phyloP scores from a whole-genome alignment of 441 rosid genomes.

The Populus hybrid region DNA sequence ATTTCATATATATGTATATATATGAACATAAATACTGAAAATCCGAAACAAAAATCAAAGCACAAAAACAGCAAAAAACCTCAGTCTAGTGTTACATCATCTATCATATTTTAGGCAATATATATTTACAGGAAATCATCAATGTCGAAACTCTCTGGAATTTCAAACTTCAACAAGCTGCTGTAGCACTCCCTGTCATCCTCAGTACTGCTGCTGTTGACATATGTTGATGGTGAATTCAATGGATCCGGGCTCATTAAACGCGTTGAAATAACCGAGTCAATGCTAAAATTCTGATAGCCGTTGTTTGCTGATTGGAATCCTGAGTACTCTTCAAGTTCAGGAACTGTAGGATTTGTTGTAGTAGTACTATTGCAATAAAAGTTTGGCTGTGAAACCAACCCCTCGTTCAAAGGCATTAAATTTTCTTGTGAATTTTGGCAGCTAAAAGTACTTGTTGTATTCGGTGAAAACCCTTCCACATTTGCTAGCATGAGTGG shows the following conservation, averaged over 20 bases:
- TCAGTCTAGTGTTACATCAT: not conserved
- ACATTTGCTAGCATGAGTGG: constrained; percentile 25
- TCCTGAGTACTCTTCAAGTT: constrained; percentile 24
- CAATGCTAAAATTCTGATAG: constrained; percentile 41
- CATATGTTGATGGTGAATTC: constrained; percentile 46
- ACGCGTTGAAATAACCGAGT: constrained; percentile 53
- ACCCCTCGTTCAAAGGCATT: constrained; percentile 9
- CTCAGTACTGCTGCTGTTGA: constrained; percentile 42
- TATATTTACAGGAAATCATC: constrained; percentile 54
- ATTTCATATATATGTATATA: not conserved
- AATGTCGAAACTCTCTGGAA: constrained; percentile 64
- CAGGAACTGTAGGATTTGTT: constrained; percentile 20
- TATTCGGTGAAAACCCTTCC: constrained; percentile 15
- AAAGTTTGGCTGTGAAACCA: constrained; percentile 28
- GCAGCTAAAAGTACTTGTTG: not conserved
- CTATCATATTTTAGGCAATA: too few species aligned
- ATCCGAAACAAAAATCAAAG: not conserved
- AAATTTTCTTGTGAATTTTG: constrained; percentile 25
- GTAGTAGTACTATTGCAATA: constrained; percentile 9
- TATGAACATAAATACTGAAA: constrained; percentile 4
- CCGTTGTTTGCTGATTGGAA: constrained; percentile 25
- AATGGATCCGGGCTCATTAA: constrained; percentile 45
- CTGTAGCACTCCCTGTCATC: constrained; percentile 71
- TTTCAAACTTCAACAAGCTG: constrained; percentile 64
- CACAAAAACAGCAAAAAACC: not conserved